Evolutionary conservation across 345 rosid genomes (phyloP).

Genomic region (Eucalyptus fibrosa): DNA sequence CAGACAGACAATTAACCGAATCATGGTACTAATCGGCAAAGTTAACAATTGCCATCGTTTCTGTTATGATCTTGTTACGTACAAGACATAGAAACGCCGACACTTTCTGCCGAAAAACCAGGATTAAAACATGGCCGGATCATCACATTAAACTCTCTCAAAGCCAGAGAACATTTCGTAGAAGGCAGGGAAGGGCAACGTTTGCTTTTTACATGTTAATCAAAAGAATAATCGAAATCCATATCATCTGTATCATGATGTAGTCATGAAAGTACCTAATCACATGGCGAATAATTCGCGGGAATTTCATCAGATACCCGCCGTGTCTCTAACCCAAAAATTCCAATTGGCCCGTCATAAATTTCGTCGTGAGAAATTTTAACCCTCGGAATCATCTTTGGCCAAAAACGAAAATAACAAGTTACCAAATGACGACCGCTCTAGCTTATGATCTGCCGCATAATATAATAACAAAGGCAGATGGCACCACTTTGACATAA

Average conservation of each 20-base stretch:
- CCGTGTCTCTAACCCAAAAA: not conserved
- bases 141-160: not conserved
- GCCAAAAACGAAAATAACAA: not conserved
- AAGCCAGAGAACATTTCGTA: not conserved
- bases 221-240: not conserved
- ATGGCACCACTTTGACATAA: not conserved
- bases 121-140: not conserved
- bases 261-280: not conserved
- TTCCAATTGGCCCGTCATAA: not conserved
- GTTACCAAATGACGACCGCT: not conserved
- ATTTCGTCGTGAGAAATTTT: not conserved
- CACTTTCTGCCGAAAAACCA: not conserved
- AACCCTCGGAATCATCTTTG: not conserved
- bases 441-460: not conserved
- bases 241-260: not conserved
- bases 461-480: not conserved
- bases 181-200: not conserved
- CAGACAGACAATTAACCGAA: not conserved
- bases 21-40: not conserved
- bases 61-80: not conserved
- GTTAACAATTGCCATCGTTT: not conserved
- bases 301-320: not conserved
- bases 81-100: not conserved
- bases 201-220: not conserved
- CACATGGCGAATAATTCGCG: not conserved